Base-by-base conservation (phyloP, 192 early-diverging fungal genomes). In the Backusella tuberculispora region DNA sequence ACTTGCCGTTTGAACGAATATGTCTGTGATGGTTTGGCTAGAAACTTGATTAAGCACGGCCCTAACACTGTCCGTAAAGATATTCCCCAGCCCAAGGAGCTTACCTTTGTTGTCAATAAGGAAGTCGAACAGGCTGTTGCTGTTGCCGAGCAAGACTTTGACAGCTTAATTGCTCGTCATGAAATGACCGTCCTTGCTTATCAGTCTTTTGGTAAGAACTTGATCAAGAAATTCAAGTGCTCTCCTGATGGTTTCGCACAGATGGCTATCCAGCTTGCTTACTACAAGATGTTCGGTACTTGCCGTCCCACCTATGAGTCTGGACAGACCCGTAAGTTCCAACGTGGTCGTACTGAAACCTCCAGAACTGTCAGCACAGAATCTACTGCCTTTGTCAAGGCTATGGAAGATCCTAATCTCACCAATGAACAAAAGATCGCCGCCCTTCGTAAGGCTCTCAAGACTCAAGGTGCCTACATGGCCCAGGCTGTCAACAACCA, bases 191-290 rank as follows among this genome's bases (percentile, higher is more conserved):
- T 97, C 45, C 88, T 93, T 72, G 91, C 92, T 45, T 99, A 93
- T 79, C 80, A 90, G 38, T 93, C 91, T 24, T 97, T 95, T 83
- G 98, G 98, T 76, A 99, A 99, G 89, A 90, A 95, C 76, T 72
- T 88, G 77, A 97, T 98, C 88, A 99, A 99, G 85, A 82, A 82
- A 74, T 91, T 93, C 70, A 88, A 87, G 68, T 88, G 84, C 71
- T 94, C 92, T 21, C 93, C 93, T 13, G 93, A 95, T 73, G 92
- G 91, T 41, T 95, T 86, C 75, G 88, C 88, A 34, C 93, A 94
- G 76, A 96, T 99, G 96, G 90, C 93, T 53, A 96, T 98, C 74
- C 98, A 99, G 86, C 86, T 98, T 38, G 98, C 95, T 17, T 97
- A 98, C 86, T 96, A 89, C 83, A 95, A 95, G 82, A 91, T 95